These are phyloP conservation scores for Laguncularia racemosa DNA, from an alignment of 345 rosid genomes.

Conservation along the genomic window DNA sequence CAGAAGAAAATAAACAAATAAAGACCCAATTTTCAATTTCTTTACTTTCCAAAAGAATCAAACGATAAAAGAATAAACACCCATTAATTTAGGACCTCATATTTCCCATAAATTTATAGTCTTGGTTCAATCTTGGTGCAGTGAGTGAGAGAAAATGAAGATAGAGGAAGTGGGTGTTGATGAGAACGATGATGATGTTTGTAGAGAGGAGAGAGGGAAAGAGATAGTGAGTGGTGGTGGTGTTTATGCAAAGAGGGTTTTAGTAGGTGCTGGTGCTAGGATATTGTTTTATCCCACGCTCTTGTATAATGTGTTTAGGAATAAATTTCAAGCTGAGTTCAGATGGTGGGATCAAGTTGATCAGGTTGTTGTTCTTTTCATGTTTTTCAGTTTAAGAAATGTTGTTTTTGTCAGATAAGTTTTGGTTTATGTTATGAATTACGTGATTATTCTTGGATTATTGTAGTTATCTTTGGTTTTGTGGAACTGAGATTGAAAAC, in stretches of 20 bases:
- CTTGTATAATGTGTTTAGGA: conserved; percentile 50
- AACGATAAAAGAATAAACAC: no score
- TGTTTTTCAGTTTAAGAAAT: background rate
- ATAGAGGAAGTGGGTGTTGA: conserved; percentile 31
- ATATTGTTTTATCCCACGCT: conserved; percentile 61
- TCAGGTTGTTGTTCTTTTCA: conserved; percentile 25
- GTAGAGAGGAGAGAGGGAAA: conserved; percentile 5
- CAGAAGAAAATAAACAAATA: no score
- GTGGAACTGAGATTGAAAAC: no score
- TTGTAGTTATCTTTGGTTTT: no score
- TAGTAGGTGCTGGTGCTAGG: conserved; percentile 67
- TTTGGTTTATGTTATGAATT: no score
- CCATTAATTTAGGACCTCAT: no score
- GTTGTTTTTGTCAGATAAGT: background rate
- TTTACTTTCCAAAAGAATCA: no score
- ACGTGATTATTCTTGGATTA: no score
- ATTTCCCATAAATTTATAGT: no score
- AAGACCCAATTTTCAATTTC: no score
- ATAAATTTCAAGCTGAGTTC: conserved; percentile 56
- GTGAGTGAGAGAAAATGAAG: conserved; percentile 21
- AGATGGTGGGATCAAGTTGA: conserved; percentile 71
- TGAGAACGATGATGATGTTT: conserved; percentile 13
- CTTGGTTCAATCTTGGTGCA: background rate
- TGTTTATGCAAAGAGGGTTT: conserved; percentile 38
- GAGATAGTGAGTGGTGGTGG: background rate